Evolutionary conservation across 768 basidiomycete genomes (phyloP), one percentile per base, ranked within the genome.

Genomic region (Boletus rufocinnamomeus): DNA sequence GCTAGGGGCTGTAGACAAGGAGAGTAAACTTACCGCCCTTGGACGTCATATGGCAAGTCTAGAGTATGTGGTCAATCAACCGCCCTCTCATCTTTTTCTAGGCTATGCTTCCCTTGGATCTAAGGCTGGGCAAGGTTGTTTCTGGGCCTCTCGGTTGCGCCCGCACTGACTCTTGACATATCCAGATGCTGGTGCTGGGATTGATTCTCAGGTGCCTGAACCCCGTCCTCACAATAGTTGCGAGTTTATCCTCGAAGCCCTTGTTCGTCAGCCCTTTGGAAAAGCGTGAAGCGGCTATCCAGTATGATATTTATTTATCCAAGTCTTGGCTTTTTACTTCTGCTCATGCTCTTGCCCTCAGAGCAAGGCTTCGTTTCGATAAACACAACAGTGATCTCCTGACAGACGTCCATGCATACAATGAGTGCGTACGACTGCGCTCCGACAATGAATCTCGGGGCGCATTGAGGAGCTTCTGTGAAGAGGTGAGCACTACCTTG

Each of bases 181-280:
- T 43, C n/a, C 58, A 91, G 90, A 95, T 98, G 90, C 83, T 98
- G 25, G 82, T 97, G 8, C 77, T 97, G 0, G 93, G 84, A 0
- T 82, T 87, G 6, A 82, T 95, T 47, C 95, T 98, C 76, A 82
- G 82, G 63, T 95, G 93, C 63, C 74, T 96, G 10, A 86, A 84
- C 54, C 91, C 93, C 2, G 79, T 92, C 14, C 77, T 95, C 32
- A 93, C 91, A 2, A 82, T 95, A 35, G 89, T 87, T 0, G 93
- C 94, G 19, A 79, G 84, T 58, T 74, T 98, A 37, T 95, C 94
- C 2, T 90, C 89, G 5, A 98, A 95, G 66, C 88, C 95, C 0
- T 72, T 98, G 49, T 98, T 97, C 74, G 63, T 85, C 14, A 91
- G 75, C 59, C 92, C 94, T 0, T 79, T 89, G 71, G 93, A 95